phyloP scores from a whole-genome alignment of 768 basidiomycete genomes.

The Daedalea quercina region DNA sequence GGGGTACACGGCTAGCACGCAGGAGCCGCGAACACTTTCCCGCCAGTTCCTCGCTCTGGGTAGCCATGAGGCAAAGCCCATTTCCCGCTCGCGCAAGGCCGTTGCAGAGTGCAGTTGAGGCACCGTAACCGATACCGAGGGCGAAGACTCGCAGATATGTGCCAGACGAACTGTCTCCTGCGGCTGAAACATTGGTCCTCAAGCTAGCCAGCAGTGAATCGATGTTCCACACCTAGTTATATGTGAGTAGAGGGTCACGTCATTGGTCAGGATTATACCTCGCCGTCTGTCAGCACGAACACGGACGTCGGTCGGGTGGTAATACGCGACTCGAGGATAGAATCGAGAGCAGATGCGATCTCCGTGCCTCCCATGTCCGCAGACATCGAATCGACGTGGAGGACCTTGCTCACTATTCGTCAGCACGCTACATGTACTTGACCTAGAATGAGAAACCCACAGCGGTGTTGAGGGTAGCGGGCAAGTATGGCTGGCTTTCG shows the following conservation, averaged over 20 bases:
- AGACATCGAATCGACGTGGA: constrained; percentile 31
- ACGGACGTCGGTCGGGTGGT: constrained; percentile 35
- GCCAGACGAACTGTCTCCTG: constrained; percentile 21
- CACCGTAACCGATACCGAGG: constrained; percentile 47
- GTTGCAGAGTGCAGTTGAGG: constrained; percentile 46
- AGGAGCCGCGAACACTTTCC: constrained; percentile 45
- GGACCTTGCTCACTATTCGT: not conserved
- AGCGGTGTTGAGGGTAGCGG: not conserved
- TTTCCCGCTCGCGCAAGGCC: constrained; percentile 48
- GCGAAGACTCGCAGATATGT: constrained; percentile 45
- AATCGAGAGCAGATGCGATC: constrained; percentile 33
- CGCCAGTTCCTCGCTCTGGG: constrained; percentile 36
- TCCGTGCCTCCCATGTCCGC: constrained; percentile 49
- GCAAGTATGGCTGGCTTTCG: constrained; percentile 25
- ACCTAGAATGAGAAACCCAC: not conserved
- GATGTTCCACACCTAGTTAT: constrained; percentile 8
- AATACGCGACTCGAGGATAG: constrained; percentile 30
- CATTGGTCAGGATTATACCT: constrained; percentile 21
- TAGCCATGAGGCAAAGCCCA: constrained; percentile 43
- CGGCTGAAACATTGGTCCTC: constrained; percentile 18
- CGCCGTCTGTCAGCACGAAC: constrained; percentile 57
- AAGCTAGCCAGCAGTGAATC: constrained; percentile 18
- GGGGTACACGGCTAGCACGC: constrained; percentile 33
- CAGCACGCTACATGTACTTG: constrained; percentile 25
- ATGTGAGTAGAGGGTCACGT: not conserved